phyloP scores from a whole-genome alignment of 2,329 filamentous ascomycete species.

The Xenoacremonium recifei region DNA sequence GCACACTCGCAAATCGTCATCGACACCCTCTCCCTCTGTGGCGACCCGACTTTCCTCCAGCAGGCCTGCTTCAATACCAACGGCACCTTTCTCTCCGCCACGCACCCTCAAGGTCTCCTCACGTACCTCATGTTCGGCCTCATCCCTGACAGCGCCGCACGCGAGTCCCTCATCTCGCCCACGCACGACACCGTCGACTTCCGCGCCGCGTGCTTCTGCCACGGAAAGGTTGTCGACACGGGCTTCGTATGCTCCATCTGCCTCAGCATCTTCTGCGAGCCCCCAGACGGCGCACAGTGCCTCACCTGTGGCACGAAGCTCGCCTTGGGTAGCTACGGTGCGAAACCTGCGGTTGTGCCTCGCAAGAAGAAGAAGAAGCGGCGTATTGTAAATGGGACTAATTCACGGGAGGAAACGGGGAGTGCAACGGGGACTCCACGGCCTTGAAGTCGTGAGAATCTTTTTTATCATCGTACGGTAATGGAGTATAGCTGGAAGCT shows the following conservation, averaged over 20 bases:
- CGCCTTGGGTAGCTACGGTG: constrained; percentile 72
- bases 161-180: constrained; percentile 68
- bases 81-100: constrained; percentile 53
- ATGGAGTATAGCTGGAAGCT: too few relatives aligned
- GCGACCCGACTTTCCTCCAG: constrained; percentile 87
- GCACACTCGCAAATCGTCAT: constrained; percentile 85
- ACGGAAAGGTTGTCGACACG: constrained; percentile 83
- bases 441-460: constrained; percentile 35
- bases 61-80: constrained; percentile 71
- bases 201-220: constrained; percentile 96
- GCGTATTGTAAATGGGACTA: constrained; percentile 52
- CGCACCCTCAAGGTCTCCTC: constrained; percentile 68
- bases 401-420: constrained; percentile 53
- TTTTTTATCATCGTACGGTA: too few relatives aligned
- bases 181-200: constrained; percentile 90
- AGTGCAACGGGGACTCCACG: constrained; percentile 61
- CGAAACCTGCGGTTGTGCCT: constrained; percentile 72
- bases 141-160: constrained; percentile 60
- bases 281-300: constrained; percentile 63
- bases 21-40: constrained; percentile 84
- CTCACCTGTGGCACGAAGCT: constrained; percentile 81
- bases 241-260: constrained; percentile 97
- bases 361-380: constrained; percentile 77
- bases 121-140: constrained; percentile 96
- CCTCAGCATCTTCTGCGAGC: constrained; percentile 84